Percentiles rank a stretch among this genome's conserved stretches.
Conservation (phyloP, 257 asterid genomes). For the Leptodermis oblonga region DNA sequence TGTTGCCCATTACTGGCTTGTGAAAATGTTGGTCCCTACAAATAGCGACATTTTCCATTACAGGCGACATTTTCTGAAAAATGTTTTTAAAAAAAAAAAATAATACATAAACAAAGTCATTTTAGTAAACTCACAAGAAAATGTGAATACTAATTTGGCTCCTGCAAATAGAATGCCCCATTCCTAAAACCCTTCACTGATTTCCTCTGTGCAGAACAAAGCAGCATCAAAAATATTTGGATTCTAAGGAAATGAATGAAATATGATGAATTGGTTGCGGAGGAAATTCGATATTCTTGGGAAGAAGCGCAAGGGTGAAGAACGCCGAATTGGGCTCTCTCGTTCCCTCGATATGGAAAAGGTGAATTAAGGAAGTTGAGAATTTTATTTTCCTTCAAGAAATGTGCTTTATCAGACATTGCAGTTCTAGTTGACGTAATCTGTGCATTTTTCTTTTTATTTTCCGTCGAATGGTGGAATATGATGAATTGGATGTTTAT, state of each 20-base stretch:
- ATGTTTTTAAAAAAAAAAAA: too few species aligned
- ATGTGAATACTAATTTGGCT: too few species aligned
- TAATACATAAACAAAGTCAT: too few species aligned
- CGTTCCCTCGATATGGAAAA: conserved; percentile 83
- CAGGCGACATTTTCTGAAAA: too few species aligned
- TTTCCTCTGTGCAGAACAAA: conserved; percentile 43
- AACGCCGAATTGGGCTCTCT: conserved; percentile 77
- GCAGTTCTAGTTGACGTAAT: neutral
- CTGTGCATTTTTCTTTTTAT: neutral
- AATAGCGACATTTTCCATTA: too few species aligned
- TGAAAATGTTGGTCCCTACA: too few species aligned
- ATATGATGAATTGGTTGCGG: conserved; percentile 68
- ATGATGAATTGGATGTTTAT: neutral
- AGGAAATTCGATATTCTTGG: conserved; percentile 79
- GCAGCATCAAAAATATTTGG: conserved; percentile 47
- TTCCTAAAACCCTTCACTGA: conserved; percentile 11
- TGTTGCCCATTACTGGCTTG: too few species aligned
- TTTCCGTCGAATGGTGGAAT: neutral
- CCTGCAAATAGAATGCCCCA: too few species aligned
- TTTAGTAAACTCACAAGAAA: too few species aligned
- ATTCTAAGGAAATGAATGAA: conserved; percentile 15
- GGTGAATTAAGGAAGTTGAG: conserved; percentile 29
- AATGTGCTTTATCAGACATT: neutral
- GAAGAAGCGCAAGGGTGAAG: conserved; percentile 77
- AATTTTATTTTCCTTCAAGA: neutral